Evolutionary conservation across 192 early-diverging fungal species (phyloP).

Genomic region (Coemansia sp.): DNA sequence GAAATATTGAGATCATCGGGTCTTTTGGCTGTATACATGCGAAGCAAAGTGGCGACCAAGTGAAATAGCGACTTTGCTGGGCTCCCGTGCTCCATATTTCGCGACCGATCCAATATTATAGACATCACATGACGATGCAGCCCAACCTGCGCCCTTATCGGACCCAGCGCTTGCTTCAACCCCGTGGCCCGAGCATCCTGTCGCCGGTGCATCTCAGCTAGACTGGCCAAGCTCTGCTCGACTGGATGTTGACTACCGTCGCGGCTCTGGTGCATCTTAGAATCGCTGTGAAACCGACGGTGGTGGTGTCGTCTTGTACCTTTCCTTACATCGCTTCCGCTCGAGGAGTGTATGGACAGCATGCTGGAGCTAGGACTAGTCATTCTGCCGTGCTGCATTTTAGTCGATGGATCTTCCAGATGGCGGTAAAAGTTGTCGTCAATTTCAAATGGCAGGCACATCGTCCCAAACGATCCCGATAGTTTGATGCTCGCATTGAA

Average conservation of each 20-base stretch:
- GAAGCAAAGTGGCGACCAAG: slow-evolving; percentile 12
- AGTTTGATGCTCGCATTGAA: slow-evolving; percentile 23
- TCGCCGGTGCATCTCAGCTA: slow-evolving; percentile 20
- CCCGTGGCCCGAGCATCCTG: slow-evolving; percentile 12
- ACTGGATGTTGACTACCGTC: neutral
- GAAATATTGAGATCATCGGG: neutral
- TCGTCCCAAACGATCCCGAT: slow-evolving; percentile 32
- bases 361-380: slow-evolving; percentile 16
- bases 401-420: slow-evolving; percentile 18
- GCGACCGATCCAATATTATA: slow-evolving; percentile 18
- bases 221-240: slow-evolving; percentile 8
- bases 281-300: slow-evolving; percentile 8
- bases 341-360: slow-evolving; percentile 2
- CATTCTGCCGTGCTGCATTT: slow-evolving; percentile 30
- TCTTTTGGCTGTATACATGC: neutral
- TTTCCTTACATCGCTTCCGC: neutral
- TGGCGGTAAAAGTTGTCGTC: slow-evolving; percentile 32
- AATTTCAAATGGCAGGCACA: slow-evolving; percentile 48
- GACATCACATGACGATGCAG: slow-evolving; percentile 23
- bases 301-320: neutral
- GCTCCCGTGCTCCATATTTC: slow-evolving; percentile 19
- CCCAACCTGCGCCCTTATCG: slow-evolving; percentile 22
- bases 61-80: slow-evolving; percentile 32
- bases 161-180: slow-evolving; percentile 6
- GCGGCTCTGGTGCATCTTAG: neutral